phyloP scores from a whole-genome alignment of 495 filamentous ascomycete genomes.

The Corynascus novoguineensis region DNA sequence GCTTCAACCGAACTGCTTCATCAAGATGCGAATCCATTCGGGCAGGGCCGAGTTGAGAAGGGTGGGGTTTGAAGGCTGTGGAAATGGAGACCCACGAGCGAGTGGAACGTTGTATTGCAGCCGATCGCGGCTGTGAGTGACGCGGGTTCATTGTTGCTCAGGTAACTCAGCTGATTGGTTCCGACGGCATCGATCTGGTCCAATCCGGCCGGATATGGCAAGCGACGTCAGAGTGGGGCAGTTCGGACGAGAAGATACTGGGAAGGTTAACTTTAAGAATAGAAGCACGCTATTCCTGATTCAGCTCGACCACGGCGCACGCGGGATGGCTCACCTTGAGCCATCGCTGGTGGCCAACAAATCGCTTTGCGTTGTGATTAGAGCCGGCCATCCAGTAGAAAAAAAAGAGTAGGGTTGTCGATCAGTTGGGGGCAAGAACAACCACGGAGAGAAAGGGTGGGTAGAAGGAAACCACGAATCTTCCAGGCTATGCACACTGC shows the following conservation, averaged over 20 bases:
- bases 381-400: no score
- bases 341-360: no score
- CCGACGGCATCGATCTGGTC: background rate
- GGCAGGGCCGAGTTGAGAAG: background rate
- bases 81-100: background rate
- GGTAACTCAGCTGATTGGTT: constrained; percentile 6
- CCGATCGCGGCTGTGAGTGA: background rate
- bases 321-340: background rate
- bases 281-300: constrained; percentile 25
- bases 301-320: background rate
- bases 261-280: constrained; percentile 31
- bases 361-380: no score
- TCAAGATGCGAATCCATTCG: background rate
- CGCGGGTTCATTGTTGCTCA: background rate
- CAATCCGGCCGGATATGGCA: constrained; percentile 16
- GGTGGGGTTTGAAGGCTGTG: background rate
- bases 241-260: constrained; percentile 6
- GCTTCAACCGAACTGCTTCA: background rate
- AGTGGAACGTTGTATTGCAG: constrained; percentile 7
- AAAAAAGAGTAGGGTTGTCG: background rate
- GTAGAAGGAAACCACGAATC: no score
- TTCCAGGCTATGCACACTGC: no score
- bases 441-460: no score
- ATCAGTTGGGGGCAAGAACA: no score
- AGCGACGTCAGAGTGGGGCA: constrained; percentile 18